phyloP scores from a whole-genome alignment of 345 rosid genomes.

The Psidium guajava region DNA sequence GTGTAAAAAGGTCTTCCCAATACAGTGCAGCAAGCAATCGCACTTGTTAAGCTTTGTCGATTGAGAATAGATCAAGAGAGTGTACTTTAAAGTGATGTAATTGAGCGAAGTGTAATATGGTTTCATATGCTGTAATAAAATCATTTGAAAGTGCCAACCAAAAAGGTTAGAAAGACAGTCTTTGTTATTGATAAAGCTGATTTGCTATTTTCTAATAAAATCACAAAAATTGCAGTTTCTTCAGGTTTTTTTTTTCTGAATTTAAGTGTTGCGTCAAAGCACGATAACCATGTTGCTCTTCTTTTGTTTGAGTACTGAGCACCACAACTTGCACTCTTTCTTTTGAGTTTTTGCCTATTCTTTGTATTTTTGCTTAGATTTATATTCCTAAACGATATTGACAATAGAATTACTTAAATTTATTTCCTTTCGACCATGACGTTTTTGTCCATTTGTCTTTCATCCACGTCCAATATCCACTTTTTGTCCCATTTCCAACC shows the following conservation, averaged over 20 bases:
- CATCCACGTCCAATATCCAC: background rate
- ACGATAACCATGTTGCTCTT: background rate
- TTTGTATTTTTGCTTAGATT: background rate
- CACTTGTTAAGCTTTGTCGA: background rate
- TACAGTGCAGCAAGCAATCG: background rate
- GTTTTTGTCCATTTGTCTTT: background rate
- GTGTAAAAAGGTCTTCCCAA: background rate
- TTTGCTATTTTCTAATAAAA: background rate
- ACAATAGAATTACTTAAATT: background rate
- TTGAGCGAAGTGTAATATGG: background rate
- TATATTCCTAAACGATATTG: background rate
- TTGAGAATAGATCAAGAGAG: background rate
- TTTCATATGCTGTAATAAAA: background rate
- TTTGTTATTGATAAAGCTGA: background rate
- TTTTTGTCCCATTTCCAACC: background rate
- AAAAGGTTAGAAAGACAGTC: background rate
- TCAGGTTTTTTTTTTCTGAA: background rate
- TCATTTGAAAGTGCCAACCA: background rate
- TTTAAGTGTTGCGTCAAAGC: background rate
- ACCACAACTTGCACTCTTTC: background rate
- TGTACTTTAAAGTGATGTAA: background rate
- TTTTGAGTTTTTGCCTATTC: background rate
- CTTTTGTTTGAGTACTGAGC: background rate
- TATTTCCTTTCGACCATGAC: too few relatives aligned
- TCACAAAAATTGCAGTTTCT: background rate